phyloP scores from a whole-genome alignment of 805 yeast genomes.

The Saccharomycopsis sp. region DNA sequence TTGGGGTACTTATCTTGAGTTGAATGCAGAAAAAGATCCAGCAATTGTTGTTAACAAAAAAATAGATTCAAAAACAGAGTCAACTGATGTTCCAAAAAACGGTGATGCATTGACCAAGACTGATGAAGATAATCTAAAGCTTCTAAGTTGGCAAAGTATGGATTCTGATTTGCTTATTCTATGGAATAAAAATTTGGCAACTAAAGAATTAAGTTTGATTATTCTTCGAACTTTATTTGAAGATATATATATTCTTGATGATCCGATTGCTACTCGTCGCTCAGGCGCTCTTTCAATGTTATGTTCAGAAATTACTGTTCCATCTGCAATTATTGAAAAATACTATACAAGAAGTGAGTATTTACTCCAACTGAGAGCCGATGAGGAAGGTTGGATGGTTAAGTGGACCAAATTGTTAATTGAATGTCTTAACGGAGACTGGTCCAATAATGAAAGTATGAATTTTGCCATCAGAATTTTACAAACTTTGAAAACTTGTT shows the following conservation, averaged over 20 bases:
- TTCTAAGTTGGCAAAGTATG: constrained; percentile 80
- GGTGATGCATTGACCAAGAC: neutral
- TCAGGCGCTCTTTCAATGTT: constrained; percentile 68
- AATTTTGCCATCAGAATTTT: constrained; percentile 57
- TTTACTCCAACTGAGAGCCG: constrained; percentile 53
- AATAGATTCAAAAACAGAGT: neutral
- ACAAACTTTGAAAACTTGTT: constrained; percentile 78
- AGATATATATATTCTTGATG: constrained; percentile 86
- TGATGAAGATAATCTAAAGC: constrained; percentile 35
- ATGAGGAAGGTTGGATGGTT: constrained; percentile 76
- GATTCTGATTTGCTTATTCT: constrained; percentile 63
- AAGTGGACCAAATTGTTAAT: constrained; percentile 55
- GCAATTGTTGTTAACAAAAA: neutral
- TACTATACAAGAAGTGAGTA: constrained; percentile 60
- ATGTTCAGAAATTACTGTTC: constrained; percentile 74
- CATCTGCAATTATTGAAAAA: constrained; percentile 49
- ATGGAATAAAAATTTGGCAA: constrained; percentile 56
- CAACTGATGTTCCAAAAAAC: too few species aligned
- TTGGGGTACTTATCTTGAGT: constrained; percentile 71
- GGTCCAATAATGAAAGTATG: constrained; percentile 25
- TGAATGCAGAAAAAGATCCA: constrained; percentile 3
- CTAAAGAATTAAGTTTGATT: constrained; percentile 68
- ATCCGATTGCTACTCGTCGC: constrained; percentile 77
- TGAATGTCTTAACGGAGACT: constrained; percentile 27
- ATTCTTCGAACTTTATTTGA: constrained; percentile 84